Percentiles rank a stretch among this genome's conserved stretches.
Evolutionary conservation across 2,329 filamentous ascomycete species (phyloP).

Genomic region (Mariannaea elegans): DNA sequence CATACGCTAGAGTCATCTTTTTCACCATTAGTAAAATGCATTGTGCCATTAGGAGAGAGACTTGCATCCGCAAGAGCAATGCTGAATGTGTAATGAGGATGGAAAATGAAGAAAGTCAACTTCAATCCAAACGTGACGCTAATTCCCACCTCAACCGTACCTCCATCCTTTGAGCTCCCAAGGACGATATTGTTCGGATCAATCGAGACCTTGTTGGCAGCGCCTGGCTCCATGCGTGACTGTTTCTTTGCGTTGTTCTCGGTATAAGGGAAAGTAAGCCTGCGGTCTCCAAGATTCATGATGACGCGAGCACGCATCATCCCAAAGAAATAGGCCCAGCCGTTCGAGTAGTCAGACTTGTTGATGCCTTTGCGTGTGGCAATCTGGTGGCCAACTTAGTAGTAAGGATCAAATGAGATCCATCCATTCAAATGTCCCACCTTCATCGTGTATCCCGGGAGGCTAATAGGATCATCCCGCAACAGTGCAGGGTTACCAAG

Average conservation of each 20-base stretch:
- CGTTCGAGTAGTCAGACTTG: neutral
- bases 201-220: neutral
- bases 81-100: neutral
- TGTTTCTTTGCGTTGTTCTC: no score
- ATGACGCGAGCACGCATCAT: neutral
- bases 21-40: neutral
- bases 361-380: neutral
- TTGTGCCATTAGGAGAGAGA: neutral
- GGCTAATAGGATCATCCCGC: neutral
- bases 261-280: neutral
- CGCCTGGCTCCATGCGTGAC: neutral
- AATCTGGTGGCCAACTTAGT: neutral
- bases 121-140: neutral
- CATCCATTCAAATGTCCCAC: neutral
- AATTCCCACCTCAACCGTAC: neutral
- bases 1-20: neutral
- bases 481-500: neutral
- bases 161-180: neutral
- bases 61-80: neutral
- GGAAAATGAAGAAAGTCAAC: neutral
- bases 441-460: neutral
- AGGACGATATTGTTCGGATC: neutral
- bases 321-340: neutral
- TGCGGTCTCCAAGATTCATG: neutral
- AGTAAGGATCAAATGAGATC: neutral